Evolutionary conservation across 257 asterid species (phyloP), one percentile per base, ranked within the genome.

Genomic region (Solanum pennellii): DNA sequence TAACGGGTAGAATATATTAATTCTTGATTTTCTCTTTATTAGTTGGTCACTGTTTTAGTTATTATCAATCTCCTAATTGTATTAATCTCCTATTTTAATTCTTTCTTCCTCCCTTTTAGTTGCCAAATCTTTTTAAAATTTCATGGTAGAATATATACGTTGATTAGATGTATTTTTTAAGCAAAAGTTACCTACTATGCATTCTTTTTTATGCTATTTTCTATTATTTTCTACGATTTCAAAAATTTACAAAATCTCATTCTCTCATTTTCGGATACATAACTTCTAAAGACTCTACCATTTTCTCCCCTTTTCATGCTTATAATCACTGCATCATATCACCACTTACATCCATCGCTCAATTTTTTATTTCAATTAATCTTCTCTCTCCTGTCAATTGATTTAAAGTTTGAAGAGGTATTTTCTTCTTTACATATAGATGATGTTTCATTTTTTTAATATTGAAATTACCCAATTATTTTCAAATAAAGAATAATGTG

Each of bases 121-220:
- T 52, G 23, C 23, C 65, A 56, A 56, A 7, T 4, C n/a, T 56
- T 56, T 56, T 56, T 56, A 56, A 56, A 18, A 56, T 18, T 56
- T 56, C n/a, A 56, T 5, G 11, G 4, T 56, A 56, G n/a, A 56
- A 18, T 10, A 56, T 56, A 18, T n/a, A 18, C n/a, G 5, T 56
- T 18, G 62, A 18, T 56, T 56, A n/a, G 11, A 18, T 18, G 4
- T 42, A 42, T 15, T 49, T 14, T 49, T 49, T 5, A 2, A 52
- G 23, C 23, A 16, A 49, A 15, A 15, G 16, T 5, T 49, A 49
- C 0, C 1, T 2, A 49, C 0, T 52, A 6, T 0, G 3, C 60
- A 52, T 52, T 3, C 2, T 52, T 52, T 52, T 52, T 52, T 16
- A 52, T 6, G 0, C 60, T 52, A 16, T 52, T 16, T 52, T 16